Percentiles rank a stretch among this genome's conserved stretches.
These are phyloP conservation scores for Suzukiozyma palmioleophila DNA, from an alignment of 1,139 yeast species.

Conservation along the genomic window DNA sequence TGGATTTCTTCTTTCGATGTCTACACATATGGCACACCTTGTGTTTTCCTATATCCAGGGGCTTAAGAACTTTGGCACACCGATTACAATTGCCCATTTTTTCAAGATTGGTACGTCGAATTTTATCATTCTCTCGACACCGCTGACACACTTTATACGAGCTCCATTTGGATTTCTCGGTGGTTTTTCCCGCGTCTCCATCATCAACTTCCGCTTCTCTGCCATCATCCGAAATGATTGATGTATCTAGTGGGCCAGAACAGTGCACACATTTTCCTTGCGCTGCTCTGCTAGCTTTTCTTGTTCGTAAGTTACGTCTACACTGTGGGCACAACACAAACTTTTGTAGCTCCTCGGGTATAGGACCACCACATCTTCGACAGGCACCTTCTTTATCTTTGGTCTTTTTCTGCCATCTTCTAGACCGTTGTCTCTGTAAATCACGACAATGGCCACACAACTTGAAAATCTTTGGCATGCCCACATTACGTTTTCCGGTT, in stretches of 20 bases:
- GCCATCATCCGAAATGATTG: constrained; percentile 24
- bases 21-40: constrained; percentile 56
- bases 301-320: constrained; percentile 47
- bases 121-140: constrained; percentile 58
- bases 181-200: constrained; percentile 10
- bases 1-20: constrained; percentile 43
- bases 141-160: constrained; percentile 58
- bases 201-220: constrained; percentile 5
- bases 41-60: constrained; percentile 45
- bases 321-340: constrained; percentile 60
- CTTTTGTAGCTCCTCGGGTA: constrained; percentile 46
- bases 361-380: constrained; percentile 55
- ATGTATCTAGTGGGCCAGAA: constrained; percentile 52
- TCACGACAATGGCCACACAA: constrained; percentile 63
- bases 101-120: constrained; percentile 52
- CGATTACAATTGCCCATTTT: constrained; percentile 58
- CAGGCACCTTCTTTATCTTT: constrained; percentile 60
- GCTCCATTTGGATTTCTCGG: constrained; percentile 12
- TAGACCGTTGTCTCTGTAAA: constrained; percentile 55
- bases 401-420: constrained; percentile 62
- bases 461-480: constrained; percentile 48
- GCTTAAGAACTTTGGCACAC: constrained; percentile 47
- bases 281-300: constrained; percentile 56
- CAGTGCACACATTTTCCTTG: constrained; percentile 68
- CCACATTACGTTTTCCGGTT: constrained; percentile 18